phyloP scores from a whole-genome alignment of 768 basidiomycete species.

The Pleurotus salmoneostramineus region DNA sequence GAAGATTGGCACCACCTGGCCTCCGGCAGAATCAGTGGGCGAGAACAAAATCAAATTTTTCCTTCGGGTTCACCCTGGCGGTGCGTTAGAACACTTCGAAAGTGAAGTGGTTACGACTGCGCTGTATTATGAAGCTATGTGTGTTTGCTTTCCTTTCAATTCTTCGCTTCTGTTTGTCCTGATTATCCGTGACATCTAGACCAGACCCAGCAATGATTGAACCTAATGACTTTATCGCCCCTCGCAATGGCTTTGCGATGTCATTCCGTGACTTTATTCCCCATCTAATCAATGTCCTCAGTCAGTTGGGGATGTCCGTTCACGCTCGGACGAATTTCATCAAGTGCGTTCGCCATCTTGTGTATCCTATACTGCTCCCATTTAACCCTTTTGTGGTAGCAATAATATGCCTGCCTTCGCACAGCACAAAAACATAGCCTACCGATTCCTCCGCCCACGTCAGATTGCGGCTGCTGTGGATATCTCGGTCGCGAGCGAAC shows the following conservation, averaged over 20 bases:
- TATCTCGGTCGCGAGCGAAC: constrained; percentile 77
- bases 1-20: constrained; percentile 76
- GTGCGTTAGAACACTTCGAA: constrained; percentile 84
- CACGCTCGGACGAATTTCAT: constrained; percentile 81
- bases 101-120: constrained; percentile 76
- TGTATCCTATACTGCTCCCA: background rate
- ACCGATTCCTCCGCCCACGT: constrained; percentile 78
- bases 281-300: constrained; percentile 78
- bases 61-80: constrained; percentile 78
- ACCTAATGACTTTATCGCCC: constrained; percentile 74
- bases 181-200: constrained; percentile 29
- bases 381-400: constrained; percentile 30
- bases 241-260: constrained; percentile 85
- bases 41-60: constrained; percentile 82
- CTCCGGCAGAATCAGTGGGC: constrained; percentile 62
- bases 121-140: constrained; percentile 85
- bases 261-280: constrained; percentile 75
- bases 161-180: constrained; percentile 1
- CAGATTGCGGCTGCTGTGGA: constrained; percentile 86
- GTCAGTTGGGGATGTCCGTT: constrained; percentile 80
- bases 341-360: constrained; percentile 43
- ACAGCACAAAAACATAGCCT: constrained; percentile 82
- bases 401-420: constrained; percentile 75
- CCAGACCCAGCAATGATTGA: constrained; percentile 77
- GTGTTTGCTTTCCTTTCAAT: constrained; percentile 23